phyloP scores from a whole-genome alignment of 768 basidiomycete genomes.

The Calocybe indica region DNA sequence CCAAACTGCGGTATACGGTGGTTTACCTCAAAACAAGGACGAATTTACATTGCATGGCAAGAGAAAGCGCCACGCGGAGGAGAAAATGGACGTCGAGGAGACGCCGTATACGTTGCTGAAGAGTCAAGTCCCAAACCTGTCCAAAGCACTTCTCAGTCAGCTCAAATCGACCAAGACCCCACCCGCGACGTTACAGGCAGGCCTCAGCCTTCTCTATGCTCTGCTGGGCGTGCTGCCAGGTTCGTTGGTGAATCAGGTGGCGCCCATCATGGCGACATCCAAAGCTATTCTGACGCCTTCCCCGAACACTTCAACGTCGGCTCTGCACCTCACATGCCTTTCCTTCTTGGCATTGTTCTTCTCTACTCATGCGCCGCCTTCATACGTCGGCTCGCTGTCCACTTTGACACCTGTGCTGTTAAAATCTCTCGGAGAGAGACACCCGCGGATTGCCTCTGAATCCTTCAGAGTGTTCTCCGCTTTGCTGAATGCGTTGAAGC shows the following conservation, averaged over 20 bases:
- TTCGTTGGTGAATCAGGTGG: slow-evolving; percentile 65
- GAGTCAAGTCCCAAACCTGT: slow-evolving; percentile 68
- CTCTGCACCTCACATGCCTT: slow-evolving; percentile 77
- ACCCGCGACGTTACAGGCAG: slow-evolving; percentile 75
- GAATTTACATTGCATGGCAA: slow-evolving; percentile 53
- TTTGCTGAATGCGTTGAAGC: slow-evolving; percentile 70
- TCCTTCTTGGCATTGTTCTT: slow-evolving; percentile 86
- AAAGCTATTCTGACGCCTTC: slow-evolving; percentile 62
- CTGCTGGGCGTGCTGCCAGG: slow-evolving; percentile 80
- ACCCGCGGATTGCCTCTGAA: slow-evolving; percentile 85
- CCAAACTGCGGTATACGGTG: slow-evolving; percentile 80
- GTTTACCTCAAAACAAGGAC: slow-evolving; percentile 46
- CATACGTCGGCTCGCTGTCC: slow-evolving; percentile 56
- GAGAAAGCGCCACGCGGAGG: slow-evolving; percentile 69
- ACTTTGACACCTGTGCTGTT: slow-evolving; percentile 71
- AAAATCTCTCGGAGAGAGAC: slow-evolving; percentile 70
- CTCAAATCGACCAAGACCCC: slow-evolving; percentile 77
- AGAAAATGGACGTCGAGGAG: slow-evolving; percentile 70
- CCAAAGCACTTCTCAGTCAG: slow-evolving; percentile 81
- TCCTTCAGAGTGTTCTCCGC: slow-evolving; percentile 85
- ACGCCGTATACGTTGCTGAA: slow-evolving; percentile 68
- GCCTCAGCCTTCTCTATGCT: slow-evolving; percentile 72
- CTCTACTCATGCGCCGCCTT: slow-evolving; percentile 53
- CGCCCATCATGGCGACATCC: slow-evolving; percentile 56
- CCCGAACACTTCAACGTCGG: slow-evolving; percentile 71